Evolutionary conservation across 2,329 filamentous ascomycete genomes (phyloP), one percentile per base, ranked within the genome.

Genomic region (Fusarium udum): DNA sequence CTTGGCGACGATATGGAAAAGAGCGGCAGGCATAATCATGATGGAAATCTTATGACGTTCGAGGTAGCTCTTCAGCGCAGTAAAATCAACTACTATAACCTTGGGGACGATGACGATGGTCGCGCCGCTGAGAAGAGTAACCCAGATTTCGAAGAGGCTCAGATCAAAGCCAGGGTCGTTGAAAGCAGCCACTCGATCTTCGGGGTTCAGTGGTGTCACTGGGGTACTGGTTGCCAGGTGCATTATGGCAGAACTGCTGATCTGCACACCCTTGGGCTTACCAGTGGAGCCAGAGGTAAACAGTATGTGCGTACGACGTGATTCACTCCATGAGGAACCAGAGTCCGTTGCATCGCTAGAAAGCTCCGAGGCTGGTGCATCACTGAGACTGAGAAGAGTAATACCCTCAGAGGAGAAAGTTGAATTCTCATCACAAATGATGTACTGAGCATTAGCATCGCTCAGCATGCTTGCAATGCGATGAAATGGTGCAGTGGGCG

Each of bases 241-340:
- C 4, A 56, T 18, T 26, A 61, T 56, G 7, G 59, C 48, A 24
- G 31, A 22, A 9, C 59, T 56, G 37, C 18, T 56, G 31, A 61
- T 45, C 24, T 61, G 59, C 3, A 61, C 58, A 2, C 58, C 58
- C n/a, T 55, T 61, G 4, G 58, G 58, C 11, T 43, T 61, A 4
- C 58, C 58, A 43, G 58, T 61, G 20, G 58, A 55, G 1, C 58
- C 58, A 43, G 58, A 61, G n/a, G 58, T 61, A 13, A 36, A 61
- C 14, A 61, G 31, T 36, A 61, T 56, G 2, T 61, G 59, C 3
- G 59, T 37, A 6, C 20, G 39, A 12, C 22, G 59, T 14, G 24
- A 22, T 45, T 20, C 31, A 7, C 8, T 14, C 24, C 12, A 24
- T 6, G 16, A 20, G 8, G 31, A 16, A 45, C 4, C 18, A 28